Evolutionary conservation across 768 basidiomycete species (phyloP), one percentile per base, ranked within the genome.

Genomic region (Leccinum truebloodii): DNA sequence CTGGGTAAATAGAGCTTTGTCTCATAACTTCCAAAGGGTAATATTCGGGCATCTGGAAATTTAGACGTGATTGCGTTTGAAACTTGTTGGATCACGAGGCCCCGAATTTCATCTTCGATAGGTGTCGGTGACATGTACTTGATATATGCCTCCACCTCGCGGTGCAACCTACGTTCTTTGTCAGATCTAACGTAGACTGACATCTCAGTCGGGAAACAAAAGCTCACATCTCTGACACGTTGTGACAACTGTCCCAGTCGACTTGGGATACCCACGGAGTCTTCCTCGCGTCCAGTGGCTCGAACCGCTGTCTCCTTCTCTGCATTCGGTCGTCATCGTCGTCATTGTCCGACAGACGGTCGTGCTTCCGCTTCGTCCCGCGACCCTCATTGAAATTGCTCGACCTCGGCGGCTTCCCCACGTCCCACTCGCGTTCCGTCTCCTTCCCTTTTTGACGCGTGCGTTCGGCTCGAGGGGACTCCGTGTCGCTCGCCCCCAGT

Each of bases 1-100:
- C 22, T 78, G 5, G 97, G 97, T 20, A 98, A 82, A 73, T 99
- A 99, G 16, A 98, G 78, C 68, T 94, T 93, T 6, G 96, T 99
- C 70, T 91, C 87, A 72, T 88, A 96, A 70, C 91, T 94, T 24
- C 97, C 97, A 73, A 98, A 99, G 1, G 95, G 90, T 59, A 84
- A 76, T 4, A 98, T 88, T 35, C 81, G 76, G 10, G 95, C 94
- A 67, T 95, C 92, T 0, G 87, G 84, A 77, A 92, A 97, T 10
- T 78, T 71, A n/a, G 74, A 67, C 7, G 76, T 76, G 52, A 98
- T 81, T 2, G 87, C 86, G 18, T 80, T 79, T 0, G 86, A 81
- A 59, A 98, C 89, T 37, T 86, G 79, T 24, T 81, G 72, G 20
- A 99, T 86, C 8, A 90, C 79, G 35, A 90, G 81, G 18, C 86